Evolutionary conservation across 495 filamentous ascomycete species (phyloP).

Genomic region (Xylona heveae): DNA sequence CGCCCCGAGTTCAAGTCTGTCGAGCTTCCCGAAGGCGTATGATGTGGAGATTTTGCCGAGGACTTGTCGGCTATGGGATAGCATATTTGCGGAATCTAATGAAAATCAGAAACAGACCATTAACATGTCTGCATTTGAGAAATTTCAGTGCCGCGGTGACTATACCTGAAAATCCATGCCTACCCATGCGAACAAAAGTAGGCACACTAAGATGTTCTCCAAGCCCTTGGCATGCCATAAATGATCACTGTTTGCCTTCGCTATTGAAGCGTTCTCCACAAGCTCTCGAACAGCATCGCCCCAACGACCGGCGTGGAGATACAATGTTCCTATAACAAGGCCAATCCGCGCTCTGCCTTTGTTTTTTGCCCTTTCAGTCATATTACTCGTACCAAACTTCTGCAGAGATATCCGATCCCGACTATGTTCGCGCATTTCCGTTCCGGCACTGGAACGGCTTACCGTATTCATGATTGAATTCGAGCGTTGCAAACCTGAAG

Average conservation of each 20-base stretch:
- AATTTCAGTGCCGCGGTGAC: slow-evolving; percentile 1
- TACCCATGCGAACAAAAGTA: slow-evolving; percentile 69
- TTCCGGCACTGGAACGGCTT: slow-evolving; percentile 9
- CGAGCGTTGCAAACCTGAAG: slow-evolving; percentile 9
- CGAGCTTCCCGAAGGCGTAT: slow-evolving; percentile 19
- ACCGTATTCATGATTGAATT: slow-evolving; percentile 7
- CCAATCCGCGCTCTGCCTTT: slow-evolving; percentile 65
- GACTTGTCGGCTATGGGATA: slow-evolving; percentile 33
- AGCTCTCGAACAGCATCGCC: slow-evolving; percentile 75
- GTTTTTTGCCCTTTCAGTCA: slow-evolving; percentile 55
- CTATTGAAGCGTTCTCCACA: slow-evolving; percentile 52
- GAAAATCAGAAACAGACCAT: slow-evolving; percentile 6
- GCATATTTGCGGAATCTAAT: slow-evolving; percentile 38
- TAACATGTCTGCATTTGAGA: neutral
- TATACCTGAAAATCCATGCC: slow-evolving; percentile 70
- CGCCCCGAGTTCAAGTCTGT: slow-evolving; percentile 20
- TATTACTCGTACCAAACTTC: slow-evolving; percentile 53
- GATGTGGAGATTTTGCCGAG: slow-evolving; percentile 9
- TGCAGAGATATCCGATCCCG: slow-evolving; percentile 68
- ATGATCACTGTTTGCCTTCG: slow-evolving; percentile 69
- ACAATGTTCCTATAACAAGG: slow-evolving; percentile 67
- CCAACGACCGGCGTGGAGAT: slow-evolving; percentile 77
- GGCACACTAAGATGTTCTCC: slow-evolving; percentile 61
- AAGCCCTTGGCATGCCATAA: slow-evolving; percentile 93
- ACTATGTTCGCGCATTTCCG: slow-evolving; percentile 22